Evolutionary conservation across 2,329 filamentous ascomycete species (phyloP).

Genomic region (Claviceps sp.): DNA sequence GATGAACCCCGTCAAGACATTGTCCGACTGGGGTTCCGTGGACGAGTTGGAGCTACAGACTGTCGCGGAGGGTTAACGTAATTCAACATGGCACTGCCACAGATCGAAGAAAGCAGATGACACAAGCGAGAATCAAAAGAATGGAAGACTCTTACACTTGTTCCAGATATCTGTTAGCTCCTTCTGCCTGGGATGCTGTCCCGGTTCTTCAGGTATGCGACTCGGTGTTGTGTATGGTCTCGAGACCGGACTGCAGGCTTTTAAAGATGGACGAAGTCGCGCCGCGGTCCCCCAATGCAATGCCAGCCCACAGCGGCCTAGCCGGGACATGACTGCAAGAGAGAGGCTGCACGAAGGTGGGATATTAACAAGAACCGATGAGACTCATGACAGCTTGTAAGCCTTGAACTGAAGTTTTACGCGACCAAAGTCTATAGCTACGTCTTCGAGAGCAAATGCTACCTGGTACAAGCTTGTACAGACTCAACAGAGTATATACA

Average conservation of each 20-base stretch:
- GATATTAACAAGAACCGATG: not conserved
- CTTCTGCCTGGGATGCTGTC: conserved; percentile 9
- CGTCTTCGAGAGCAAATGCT: too few species aligned
- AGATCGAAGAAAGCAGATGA: not conserved
- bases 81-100: not conserved
- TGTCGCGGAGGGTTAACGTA: conserved; percentile 5
- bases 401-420: not conserved
- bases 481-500: too few species aligned
- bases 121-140: too few species aligned
- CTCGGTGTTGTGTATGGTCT: conserved; percentile 4
- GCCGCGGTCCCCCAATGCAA: conserved; percentile 9
- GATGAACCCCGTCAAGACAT: conserved; percentile 47
- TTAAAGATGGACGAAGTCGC: not conserved
- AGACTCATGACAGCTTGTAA: not conserved
- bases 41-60: conserved; percentile 15
- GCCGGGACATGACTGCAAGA: conserved; percentile 13
- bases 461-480: not conserved
- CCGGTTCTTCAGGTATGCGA: not conserved
- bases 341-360: not conserved
- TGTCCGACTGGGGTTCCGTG: conserved; percentile 8
- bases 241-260: conserved; percentile 7
- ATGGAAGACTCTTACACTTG: conserved; percentile 14
- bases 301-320: conserved; percentile 12
- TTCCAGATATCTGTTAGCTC: conserved; percentile 17
- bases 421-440: too few species aligned